Evolutionary conservation across 768 basidiomycete genomes (phyloP).

Genomic region (Lactifluus rugatus): DNA sequence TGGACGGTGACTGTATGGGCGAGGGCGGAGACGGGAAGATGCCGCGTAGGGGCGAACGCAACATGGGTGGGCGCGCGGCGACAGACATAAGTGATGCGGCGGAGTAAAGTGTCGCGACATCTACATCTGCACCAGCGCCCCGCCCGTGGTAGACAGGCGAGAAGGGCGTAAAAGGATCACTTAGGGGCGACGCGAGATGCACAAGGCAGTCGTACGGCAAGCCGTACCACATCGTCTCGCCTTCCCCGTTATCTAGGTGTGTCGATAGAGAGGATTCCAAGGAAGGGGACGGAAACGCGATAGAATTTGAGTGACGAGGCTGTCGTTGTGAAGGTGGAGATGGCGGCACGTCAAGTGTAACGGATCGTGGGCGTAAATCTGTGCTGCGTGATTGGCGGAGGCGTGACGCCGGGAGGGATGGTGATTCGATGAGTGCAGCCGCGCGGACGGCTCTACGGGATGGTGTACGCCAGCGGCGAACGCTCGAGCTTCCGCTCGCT

Average conservation of each 20-base stretch:
- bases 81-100: constrained; percentile 72
- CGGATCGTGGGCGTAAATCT: constrained; percentile 13
- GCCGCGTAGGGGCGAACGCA: constrained; percentile 30
- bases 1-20: constrained; percentile 20
- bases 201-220: constrained; percentile 67
- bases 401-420: not conserved
- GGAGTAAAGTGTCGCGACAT: constrained; percentile 81
- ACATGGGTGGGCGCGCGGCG: constrained; percentile 30
- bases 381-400: constrained; percentile 15
- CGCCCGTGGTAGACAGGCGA: constrained; percentile 28
- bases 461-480: constrained; percentile 76
- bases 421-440: constrained; percentile 15
- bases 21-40: constrained; percentile 23
- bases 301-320: constrained; percentile 22
- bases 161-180: constrained; percentile 39
- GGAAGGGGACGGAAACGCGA: not conserved
- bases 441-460: constrained; percentile 33
- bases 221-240: constrained; percentile 38
- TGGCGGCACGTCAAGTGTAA: constrained; percentile 14
- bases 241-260: constrained; percentile 19
- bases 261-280: constrained; percentile 4
- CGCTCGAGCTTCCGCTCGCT: constrained; percentile 69
- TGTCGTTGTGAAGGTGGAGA: constrained; percentile 19
- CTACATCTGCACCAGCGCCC: constrained; percentile 48
- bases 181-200: constrained; percentile 56